Evolutionary conservation across 768 basidiomycete species (phyloP).

Genomic region (Chiua virens): DNA sequence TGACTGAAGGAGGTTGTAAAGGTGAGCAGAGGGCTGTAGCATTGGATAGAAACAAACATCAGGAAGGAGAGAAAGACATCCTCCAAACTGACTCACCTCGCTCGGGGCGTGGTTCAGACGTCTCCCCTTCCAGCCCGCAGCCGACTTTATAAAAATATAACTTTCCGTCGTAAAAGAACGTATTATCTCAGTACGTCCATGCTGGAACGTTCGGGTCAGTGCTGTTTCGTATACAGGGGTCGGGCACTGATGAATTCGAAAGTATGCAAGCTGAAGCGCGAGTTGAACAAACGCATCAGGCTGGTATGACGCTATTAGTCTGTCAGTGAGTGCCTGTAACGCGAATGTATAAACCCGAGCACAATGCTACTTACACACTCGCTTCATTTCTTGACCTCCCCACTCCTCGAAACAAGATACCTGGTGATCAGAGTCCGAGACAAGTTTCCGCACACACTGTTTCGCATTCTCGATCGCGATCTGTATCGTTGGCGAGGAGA

Average conservation of each 20-base stretch:
- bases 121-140: constrained; percentile 17
- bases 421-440: constrained; percentile 80
- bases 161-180: constrained; percentile 73
- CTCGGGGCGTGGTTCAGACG: neutral
- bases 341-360: neutral
- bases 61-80: neutral
- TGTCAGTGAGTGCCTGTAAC: neutral
- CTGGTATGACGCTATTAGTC: constrained; percentile 44
- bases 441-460: constrained; percentile 53
- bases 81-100: constrained; percentile 13
- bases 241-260: constrained; percentile 68
- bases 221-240: constrained; percentile 94
- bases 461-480: constrained; percentile 60
- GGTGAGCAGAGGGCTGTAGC: constrained; percentile 22
- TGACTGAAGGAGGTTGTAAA: constrained; percentile 53
- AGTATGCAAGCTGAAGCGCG: constrained; percentile 90
- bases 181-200: constrained; percentile 89
- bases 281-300: constrained; percentile 92
- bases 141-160: constrained; percentile 49
- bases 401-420: constrained; percentile 81
- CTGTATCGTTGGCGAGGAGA: constrained; percentile 57
- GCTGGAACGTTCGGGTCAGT: constrained; percentile 81
- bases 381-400: constrained; percentile 87
- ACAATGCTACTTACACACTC: constrained; percentile 49
- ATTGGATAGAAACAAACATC: constrained; percentile 1